These are phyloP conservation scores for Aspergillus cejpii DNA, from an alignment of 2,329 filamentous ascomycete genomes.

Conservation along the genomic window DNA sequence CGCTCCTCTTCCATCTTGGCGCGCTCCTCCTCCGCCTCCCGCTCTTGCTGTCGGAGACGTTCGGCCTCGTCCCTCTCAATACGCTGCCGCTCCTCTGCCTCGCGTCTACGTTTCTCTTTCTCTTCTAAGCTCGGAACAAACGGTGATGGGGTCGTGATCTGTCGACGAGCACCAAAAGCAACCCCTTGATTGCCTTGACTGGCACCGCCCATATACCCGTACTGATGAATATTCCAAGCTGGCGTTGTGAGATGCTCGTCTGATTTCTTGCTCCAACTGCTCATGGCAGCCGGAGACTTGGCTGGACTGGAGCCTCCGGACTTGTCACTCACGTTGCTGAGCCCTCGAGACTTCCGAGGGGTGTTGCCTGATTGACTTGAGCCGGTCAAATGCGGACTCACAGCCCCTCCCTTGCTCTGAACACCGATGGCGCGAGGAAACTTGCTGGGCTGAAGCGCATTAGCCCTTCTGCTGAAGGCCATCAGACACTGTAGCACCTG, in stretches of 20 bases:
- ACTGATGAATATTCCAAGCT: constrained; percentile 98
- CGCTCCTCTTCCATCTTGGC: constrained; percentile 43
- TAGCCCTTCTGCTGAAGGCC: constrained; percentile 83
- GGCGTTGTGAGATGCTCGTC: constrained; percentile 76
- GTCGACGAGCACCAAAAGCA: constrained; percentile 80
- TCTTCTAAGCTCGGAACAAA: constrained; percentile 73
- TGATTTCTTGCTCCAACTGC: constrained; percentile 81
- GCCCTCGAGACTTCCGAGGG: constrained; percentile 34
- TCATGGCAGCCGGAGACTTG: constrained; percentile 57
- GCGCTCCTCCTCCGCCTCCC: constrained; percentile 45
- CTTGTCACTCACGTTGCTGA: constrained; percentile 51
- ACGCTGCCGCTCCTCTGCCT: constrained; percentile 51
- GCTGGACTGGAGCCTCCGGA: constrained; percentile 55
- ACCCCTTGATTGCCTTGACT: constrained; percentile 94
- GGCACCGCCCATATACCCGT: constrained; percentile 95
- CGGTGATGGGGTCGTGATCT: constrained; percentile 81
- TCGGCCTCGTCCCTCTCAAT: constrained; percentile 50
- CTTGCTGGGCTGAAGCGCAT: constrained; percentile 62
- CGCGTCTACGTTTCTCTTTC: constrained; percentile 64
- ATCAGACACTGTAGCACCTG: constrained; percentile 90
- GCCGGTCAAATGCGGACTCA: constrained; percentile 64
- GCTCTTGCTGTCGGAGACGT: constrained; percentile 42
- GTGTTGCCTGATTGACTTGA: constrained; percentile 46
- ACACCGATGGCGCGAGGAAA: constrained; percentile 74
- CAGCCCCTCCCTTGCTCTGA: constrained; percentile 52